A percentile compares a stretch with the other conserved stretches of the same genome.
phyloP scores from a whole-genome alignment of 2,329 filamentous ascomycete genomes.

The Triangularia verruculosa region DNA sequence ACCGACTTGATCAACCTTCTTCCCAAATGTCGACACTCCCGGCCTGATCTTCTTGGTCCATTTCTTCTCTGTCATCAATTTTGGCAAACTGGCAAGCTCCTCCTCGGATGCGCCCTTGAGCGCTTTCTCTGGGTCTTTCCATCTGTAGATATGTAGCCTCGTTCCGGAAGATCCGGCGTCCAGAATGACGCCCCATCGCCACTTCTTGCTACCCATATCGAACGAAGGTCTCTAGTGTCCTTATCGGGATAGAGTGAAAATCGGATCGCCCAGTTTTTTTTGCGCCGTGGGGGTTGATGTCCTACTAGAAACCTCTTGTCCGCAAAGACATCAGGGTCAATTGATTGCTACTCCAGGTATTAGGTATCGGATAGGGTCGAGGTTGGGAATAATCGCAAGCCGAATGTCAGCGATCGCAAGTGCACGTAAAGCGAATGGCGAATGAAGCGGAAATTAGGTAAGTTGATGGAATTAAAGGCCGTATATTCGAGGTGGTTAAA shows the following conservation, averaged over 20 bases:
- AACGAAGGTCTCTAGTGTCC: neutral
- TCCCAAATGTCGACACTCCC: constrained; percentile 86
- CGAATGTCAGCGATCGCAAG: neutral
- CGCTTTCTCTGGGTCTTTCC: constrained; percentile 74
- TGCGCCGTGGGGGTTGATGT: neutral
- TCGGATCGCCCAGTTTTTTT: neutral
- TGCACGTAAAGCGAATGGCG: neutral
- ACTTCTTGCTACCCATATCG: constrained; percentile 28
- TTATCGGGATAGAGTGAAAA: neutral
- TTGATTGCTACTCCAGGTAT: neutral
- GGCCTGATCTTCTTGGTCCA: constrained; percentile 95
- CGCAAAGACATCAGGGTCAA: neutral
- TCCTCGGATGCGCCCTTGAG: constrained; percentile 57
- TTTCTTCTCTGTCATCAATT: constrained; percentile 76
- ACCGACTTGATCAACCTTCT: constrained; percentile 72
- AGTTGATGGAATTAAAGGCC: constrained; percentile 5
- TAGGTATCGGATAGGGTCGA: neutral
- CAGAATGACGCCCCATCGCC: constrained; percentile 86
- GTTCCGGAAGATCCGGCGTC: constrained; percentile 98
- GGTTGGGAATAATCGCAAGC: neutral
- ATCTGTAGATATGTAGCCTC: constrained; percentile 89
- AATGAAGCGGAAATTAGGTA: constrained; percentile 1
- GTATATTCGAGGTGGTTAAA: neutral
- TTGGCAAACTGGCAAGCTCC: constrained; percentile 68
- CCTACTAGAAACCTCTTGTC: neutral